Evolutionary conservation across 208 protist species (phyloP).

Genomic region (Crithidia brevicula): DNA sequence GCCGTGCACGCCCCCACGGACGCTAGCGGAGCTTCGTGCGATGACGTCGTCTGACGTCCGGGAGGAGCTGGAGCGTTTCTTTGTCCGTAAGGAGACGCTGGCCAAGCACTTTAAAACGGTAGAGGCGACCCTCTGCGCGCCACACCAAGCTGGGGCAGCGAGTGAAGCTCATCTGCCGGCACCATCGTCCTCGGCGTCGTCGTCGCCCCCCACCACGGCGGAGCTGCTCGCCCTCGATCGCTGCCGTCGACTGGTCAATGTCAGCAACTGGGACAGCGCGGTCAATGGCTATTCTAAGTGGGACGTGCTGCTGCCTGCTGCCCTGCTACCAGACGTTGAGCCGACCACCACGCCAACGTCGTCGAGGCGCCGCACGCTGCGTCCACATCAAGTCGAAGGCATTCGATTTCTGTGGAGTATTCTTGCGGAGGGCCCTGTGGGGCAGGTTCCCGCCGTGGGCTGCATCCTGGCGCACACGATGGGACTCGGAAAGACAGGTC

Average conservation of each 20-base stretch:
- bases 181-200: not conserved
- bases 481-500: conserved; percentile 89
- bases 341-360: not conserved
- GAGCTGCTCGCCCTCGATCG: conserved; percentile 35
- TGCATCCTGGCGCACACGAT: conserved; percentile 89
- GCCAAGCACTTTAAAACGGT: conserved; percentile 38
- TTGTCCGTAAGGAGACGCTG: conserved; percentile 37
- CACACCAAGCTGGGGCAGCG: too few species aligned
- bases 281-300: conserved; percentile 19
- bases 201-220: not conserved
- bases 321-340: conserved; percentile 39
- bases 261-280: conserved; percentile 46
- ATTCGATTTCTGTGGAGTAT: conserved; percentile 88
- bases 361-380: conserved; percentile 30
- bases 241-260: conserved; percentile 57
- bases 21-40: conserved; percentile 37
- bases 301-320: conserved; percentile 70
- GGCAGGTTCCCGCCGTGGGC: conserved; percentile 76
- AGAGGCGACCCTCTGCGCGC: not conserved
- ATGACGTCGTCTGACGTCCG: conserved; percentile 81
- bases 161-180: too few species aligned
- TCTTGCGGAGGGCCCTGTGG: conserved; percentile 74
- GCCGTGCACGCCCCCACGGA: conserved; percentile 12
- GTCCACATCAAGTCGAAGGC: conserved; percentile 77
- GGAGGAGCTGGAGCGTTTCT: conserved; percentile 67